Evolutionary conservation across 106 monocot genomes (phyloP).

Genomic region (Dioscorea dumetorum): DNA sequence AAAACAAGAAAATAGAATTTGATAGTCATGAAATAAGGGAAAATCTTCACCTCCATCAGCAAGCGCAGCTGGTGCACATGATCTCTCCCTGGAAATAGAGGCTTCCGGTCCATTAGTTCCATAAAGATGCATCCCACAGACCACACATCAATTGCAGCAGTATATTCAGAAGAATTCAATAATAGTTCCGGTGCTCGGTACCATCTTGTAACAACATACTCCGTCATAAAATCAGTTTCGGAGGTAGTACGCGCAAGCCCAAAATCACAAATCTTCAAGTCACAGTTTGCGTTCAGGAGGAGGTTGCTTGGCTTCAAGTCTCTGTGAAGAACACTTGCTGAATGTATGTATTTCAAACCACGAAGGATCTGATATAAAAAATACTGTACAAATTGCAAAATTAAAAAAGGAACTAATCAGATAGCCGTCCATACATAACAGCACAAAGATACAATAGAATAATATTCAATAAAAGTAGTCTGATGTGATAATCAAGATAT

Average conservation of each 20-base stretch:
- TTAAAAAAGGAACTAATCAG: too few relatives aligned
- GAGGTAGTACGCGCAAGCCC: slow-evolving; percentile 93
- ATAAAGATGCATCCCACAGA: slow-evolving; percentile 99
- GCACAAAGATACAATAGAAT: too few relatives aligned
- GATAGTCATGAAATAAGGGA: not conserved
- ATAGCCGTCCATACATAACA: too few relatives aligned
- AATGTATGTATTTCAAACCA: slow-evolving; percentile 97
- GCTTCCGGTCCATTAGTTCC: slow-evolving; percentile 92
- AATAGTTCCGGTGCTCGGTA: slow-evolving; percentile 91
- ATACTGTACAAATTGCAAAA: slow-evolving; percentile 48
- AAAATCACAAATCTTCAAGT: slow-evolving; percentile 96
- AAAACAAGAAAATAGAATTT: too few relatives aligned
- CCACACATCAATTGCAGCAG: slow-evolving; percentile 96
- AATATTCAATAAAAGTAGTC: too few relatives aligned
- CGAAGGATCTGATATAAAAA: slow-evolving; percentile 96
- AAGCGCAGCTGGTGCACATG: slow-evolving; percentile 94
- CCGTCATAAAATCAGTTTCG: slow-evolving; percentile 99
- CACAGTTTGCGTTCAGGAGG: slow-evolving; percentile 94
- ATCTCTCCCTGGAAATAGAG: slow-evolving; percentile 94
- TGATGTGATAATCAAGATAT: too few relatives aligned
- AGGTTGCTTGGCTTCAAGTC: slow-evolving; percentile 99
- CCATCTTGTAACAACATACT: slow-evolving; percentile 98
- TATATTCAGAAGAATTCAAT: slow-evolving; percentile 92
- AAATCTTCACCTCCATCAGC: slow-evolving; percentile 66
- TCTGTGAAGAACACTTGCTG: slow-evolving; percentile 96